Percentiles rank a stretch among this genome's conserved stretches.
Evolutionary conservation across 306 rosid genomes (phyloP).

Genomic region (Sicyos baderoa): DNA sequence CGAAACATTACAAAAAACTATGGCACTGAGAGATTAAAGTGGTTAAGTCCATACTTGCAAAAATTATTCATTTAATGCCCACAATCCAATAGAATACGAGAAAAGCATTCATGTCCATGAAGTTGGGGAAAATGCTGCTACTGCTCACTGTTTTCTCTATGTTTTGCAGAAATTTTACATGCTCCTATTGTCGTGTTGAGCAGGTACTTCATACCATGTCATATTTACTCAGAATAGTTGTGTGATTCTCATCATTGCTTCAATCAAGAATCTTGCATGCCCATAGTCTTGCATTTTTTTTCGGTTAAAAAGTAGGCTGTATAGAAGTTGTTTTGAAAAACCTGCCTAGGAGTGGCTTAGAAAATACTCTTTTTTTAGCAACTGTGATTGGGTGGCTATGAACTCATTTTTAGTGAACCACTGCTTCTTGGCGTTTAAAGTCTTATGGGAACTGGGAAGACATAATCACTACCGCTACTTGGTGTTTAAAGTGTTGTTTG

Average conservation of each 20-base stretch:
- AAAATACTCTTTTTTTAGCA: background rate
- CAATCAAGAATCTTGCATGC: background rate
- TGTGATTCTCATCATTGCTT: background rate
- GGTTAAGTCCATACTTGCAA: background rate
- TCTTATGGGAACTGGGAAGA: too few species aligned
- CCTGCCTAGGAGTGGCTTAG: background rate
- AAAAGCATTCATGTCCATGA: background rate
- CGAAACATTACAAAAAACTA: too few species aligned
- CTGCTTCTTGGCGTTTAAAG: too few species aligned
- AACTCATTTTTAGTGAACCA: background rate
- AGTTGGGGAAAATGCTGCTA: background rate
- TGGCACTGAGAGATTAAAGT: too few species aligned
- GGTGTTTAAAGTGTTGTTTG: too few species aligned
- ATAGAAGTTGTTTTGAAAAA: background rate
- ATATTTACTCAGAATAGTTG: background rate
- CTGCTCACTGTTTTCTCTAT: constrained; percentile 12
- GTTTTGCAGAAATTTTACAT: constrained; percentile 66
- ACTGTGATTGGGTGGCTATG: background rate
- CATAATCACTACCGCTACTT: too few species aligned
- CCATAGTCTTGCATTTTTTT: background rate
- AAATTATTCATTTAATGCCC: background rate
- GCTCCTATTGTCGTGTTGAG: constrained; percentile 77
- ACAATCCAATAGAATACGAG: background rate
- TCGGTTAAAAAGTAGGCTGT: background rate
- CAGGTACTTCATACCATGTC: constrained; percentile 46